Evolutionary conservation across 164 flowering plant genomes (phyloP).

Genomic region (Kingdonia uniflora): DNA sequence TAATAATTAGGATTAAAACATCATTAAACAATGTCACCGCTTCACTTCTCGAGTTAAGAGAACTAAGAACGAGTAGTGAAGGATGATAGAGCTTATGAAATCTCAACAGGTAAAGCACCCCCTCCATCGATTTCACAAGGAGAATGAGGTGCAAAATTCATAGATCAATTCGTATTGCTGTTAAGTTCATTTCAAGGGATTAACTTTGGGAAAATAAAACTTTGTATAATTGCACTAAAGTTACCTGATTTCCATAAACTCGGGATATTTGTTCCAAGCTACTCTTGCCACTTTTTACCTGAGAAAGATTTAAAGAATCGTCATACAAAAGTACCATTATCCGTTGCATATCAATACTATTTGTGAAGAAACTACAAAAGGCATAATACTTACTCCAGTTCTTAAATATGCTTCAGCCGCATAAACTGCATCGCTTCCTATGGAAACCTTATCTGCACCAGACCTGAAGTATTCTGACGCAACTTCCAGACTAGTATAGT

Average conservation of each 20-base stretch:
- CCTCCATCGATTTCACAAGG: no score
- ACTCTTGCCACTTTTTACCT: conserved; percentile 87
- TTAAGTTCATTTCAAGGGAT: conserved; percentile 2
- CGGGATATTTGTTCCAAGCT: conserved; percentile 91
- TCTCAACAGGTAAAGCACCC: no score
- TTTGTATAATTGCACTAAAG: background rate
- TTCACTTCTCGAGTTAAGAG: no score
- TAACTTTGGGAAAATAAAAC: background rate
- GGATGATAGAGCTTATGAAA: no score
- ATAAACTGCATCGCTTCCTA: conserved; percentile 98
- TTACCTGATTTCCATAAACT: conserved; percentile 95
- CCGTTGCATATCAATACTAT: background rate
- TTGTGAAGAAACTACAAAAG: background rate
- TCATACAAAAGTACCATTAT: conserved; percentile 2
- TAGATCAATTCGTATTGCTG: no score
- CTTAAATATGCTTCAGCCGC: conserved; percentile 78
- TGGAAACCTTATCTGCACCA: conserved; percentile 95
- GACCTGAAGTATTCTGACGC: conserved; percentile 97
- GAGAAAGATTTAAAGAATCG: conserved; percentile 3
- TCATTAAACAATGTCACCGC: no score
- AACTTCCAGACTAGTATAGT: conserved; percentile 90
- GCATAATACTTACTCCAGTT: conserved; percentile 52
- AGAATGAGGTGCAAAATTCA: no score
- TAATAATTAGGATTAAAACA: no score
- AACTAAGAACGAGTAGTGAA: no score